phyloP scores from a whole-genome alignment of 163 green algal genomes.

The Chlorella variabilis region DNA sequence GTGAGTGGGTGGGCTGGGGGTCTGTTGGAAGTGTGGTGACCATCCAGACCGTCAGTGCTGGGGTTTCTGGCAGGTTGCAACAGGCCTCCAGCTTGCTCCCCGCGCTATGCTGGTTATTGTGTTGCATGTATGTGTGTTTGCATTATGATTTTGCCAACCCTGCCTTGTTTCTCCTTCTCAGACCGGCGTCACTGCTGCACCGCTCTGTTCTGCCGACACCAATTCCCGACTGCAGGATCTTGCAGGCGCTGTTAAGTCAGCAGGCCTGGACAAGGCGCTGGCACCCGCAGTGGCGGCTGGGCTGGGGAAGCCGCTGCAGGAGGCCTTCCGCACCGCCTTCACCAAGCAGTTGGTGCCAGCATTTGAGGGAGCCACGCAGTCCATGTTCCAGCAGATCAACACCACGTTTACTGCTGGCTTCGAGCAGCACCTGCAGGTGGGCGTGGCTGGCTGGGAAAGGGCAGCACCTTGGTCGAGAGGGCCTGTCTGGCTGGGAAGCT shows the following conservation, averaged over 20 bases:
- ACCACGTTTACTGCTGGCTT: conserved; percentile 52
- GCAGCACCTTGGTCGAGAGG: not conserved
- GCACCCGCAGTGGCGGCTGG: conserved; percentile 44
- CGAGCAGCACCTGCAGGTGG: conserved; percentile 56
- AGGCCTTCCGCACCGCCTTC: conserved; percentile 62
- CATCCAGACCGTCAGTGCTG: no score
- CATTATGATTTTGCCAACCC: not conserved
- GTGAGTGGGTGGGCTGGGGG: not conserved
- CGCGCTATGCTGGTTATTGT: no score
- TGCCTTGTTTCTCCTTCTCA: no score
- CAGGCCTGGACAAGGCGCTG: conserved; percentile 38
- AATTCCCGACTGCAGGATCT: conserved; percentile 21
- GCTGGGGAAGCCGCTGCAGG: conserved; percentile 58
- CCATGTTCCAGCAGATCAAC: conserved; percentile 61
- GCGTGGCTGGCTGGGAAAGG: not conserved
- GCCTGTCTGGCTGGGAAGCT: no score
- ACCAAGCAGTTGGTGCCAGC: conserved; percentile 69
- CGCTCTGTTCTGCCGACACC: no score
- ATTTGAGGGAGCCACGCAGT: conserved; percentile 71
- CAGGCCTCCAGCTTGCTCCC: no score
- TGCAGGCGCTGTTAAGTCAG: conserved; percentile 19
- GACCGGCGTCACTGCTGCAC: not conserved
- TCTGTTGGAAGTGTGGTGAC: no score
- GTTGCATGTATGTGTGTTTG: not conserved
- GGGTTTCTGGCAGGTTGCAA: no score